Conservation (phyloP, 2,329 filamentous ascomycete genomes). For the Herpotrichia juniperi region DNA sequence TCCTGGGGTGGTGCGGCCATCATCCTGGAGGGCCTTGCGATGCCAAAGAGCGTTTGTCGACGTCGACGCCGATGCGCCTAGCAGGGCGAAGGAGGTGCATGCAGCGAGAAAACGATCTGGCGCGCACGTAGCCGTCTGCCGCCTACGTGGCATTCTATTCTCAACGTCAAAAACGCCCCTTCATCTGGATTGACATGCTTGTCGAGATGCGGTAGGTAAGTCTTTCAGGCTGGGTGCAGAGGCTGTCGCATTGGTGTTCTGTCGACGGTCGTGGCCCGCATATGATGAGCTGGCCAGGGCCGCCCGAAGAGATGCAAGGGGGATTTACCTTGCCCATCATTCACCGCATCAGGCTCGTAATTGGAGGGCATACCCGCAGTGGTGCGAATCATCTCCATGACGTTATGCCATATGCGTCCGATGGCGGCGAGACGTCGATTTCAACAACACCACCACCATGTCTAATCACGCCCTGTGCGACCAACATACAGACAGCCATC, state of each 20-base stretch:
- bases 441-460: not conserved
- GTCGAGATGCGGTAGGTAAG: constrained; percentile 20
- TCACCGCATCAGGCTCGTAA: constrained; percentile 19
- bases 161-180: constrained; percentile 23
- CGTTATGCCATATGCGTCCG: constrained; percentile 15
- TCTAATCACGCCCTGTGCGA: not conserved
- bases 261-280: constrained; percentile 26
- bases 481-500: not conserved
- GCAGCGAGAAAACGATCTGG: constrained; percentile 24
- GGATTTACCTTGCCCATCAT: constrained; percentile 25
- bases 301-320: constrained; percentile 22
- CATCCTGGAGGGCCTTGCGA: constrained; percentile 30
- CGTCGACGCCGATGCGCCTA: constrained; percentile 29
- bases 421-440: not conserved
- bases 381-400: constrained; percentile 27
- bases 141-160: constrained; percentile 32
- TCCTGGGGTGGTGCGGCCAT: constrained; percentile 27
- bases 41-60: constrained; percentile 36
- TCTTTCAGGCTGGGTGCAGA: constrained; percentile 33
- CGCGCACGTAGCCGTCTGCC: constrained; percentile 31
- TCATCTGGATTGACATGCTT: constrained; percentile 21
- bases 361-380: constrained; percentile 25
- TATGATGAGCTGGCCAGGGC: constrained; percentile 27
- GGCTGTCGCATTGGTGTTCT: constrained; percentile 27
- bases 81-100: constrained; percentile 30